Evolutionary conservation across 2,329 filamentous ascomycete genomes (phyloP).

Genomic region (Fusarium goolgardi): DNA sequence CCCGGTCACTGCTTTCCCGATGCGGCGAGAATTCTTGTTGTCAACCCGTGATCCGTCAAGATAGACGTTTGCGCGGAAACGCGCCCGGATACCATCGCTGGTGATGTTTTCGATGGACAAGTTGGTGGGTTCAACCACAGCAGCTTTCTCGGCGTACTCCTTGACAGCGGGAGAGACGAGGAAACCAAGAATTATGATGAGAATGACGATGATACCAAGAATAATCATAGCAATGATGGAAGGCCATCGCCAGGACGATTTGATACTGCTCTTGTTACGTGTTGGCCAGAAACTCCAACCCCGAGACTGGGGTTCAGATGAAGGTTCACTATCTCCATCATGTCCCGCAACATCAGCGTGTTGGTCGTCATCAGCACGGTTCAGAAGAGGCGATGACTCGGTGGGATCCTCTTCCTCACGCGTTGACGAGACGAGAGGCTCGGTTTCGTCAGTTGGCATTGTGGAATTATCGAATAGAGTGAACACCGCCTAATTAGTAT

Average conservation of each 20-base stretch:
- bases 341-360: conserved; percentile 47
- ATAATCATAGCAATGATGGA: conserved; percentile 78
- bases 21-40: conserved; percentile 75
- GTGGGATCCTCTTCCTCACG: conserved; percentile 45
- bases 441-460: conserved; percentile 61
- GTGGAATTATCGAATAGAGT: conserved; percentile 42
- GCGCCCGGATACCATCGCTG: conserved; percentile 77
- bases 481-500: conserved; percentile 40
- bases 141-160: conserved; percentile 86
- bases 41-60: conserved; percentile 82
- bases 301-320: conserved; percentile 12
- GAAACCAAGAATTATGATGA: conserved; percentile 83
- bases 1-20: conserved; percentile 84
- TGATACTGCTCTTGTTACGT: conserved; percentile 41
- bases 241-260: conserved; percentile 69
- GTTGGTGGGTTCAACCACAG: conserved; percentile 83
- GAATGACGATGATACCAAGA: conserved; percentile 70
- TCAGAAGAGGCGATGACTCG: conserved; percentile 67
- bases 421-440: conserved; percentile 57
- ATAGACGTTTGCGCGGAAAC: conserved; percentile 83
- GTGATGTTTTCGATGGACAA: conserved; percentile 90
- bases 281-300: conserved; percentile 41
- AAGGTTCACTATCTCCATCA: conserved; percentile 42
- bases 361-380: conserved; percentile 53
- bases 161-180: conserved; percentile 83